Evolutionary conservation across 371 early-diverging fungal genomes (phyloP).

Genomic region (Chytridiales sp.): DNA sequence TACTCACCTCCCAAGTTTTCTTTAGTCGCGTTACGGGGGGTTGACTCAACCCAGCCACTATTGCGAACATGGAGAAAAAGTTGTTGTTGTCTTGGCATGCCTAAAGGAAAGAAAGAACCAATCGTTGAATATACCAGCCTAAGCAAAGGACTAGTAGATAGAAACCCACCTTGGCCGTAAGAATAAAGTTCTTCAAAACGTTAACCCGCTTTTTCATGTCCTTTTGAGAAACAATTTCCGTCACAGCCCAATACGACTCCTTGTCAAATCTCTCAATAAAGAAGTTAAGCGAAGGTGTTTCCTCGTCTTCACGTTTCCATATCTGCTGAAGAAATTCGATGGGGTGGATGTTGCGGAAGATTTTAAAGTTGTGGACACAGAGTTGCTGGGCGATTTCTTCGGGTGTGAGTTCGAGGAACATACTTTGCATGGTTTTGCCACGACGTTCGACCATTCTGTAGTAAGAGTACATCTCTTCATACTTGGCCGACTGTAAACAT

Average conservation of each 20-base stretch:
- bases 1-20: slow-evolving; percentile 56
- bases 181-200: slow-evolving; percentile 45
- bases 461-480: slow-evolving; percentile 42
- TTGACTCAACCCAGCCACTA: slow-evolving; percentile 50
- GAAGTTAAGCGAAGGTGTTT: slow-evolving; percentile 43
- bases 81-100: slow-evolving; percentile 49
- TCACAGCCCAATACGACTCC: slow-evolving; percentile 59
- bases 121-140: not conserved
- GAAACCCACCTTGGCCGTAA: slow-evolving; percentile 44
- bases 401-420: slow-evolving; percentile 41
- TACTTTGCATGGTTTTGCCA: slow-evolving; percentile 47
- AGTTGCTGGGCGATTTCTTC: slow-evolving; percentile 50
- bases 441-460: slow-evolving; percentile 42
- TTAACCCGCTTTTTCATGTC: slow-evolving; percentile 47
- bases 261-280: slow-evolving; percentile 57
- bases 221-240: slow-evolving; percentile 46
- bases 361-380: slow-evolving; percentile 50
- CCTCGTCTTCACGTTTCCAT: slow-evolving; percentile 46
- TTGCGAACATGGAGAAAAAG: slow-evolving; percentile 51
- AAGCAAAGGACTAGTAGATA: not conserved
- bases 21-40: slow-evolving; percentile 53
- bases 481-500: slow-evolving; percentile 19
- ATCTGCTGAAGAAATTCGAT: slow-evolving; percentile 57
- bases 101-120: slow-evolving; percentile 20
- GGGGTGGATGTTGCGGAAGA: slow-evolving; percentile 55